Percentiles rank a stretch among this genome's conserved stretches.
phyloP scores from a whole-genome alignment of 306 rosid genomes.

The Inga oerstediana region DNA sequence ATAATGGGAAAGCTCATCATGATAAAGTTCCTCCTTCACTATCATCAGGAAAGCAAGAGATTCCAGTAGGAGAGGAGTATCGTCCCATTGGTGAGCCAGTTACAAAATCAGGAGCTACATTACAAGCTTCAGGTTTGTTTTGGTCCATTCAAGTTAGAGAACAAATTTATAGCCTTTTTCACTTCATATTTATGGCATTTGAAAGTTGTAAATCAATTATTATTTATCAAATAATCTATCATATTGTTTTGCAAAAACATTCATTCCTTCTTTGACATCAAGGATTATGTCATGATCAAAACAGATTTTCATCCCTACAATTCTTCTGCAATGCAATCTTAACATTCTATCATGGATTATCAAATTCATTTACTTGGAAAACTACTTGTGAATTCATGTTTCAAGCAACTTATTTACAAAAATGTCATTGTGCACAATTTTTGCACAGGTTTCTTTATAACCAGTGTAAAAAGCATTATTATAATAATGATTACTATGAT shows the following conservation, averaged over 20 bases:
- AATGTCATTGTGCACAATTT: no score
- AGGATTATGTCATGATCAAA: neutral
- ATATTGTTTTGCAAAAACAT: neutral
- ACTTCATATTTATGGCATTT: neutral
- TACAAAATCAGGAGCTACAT: conserved; percentile 64
- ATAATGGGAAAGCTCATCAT: conserved; percentile 25
- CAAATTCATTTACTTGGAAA: neutral
- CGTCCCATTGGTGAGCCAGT: conserved; percentile 73
- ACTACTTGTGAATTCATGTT: neutral
- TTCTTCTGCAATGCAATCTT: neutral
- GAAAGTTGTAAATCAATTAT: neutral
- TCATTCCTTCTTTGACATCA: neutral
- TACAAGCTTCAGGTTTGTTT: conserved; percentile 84
- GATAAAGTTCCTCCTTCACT: conserved; percentile 39
- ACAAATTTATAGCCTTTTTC: neutral
- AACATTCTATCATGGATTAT: neutral
- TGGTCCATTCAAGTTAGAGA: conserved; percentile 13
- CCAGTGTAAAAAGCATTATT: neutral
- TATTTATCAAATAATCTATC: neutral
- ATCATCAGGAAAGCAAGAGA: conserved; percentile 66
- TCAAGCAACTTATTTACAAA: no score
- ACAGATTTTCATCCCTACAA: neutral
- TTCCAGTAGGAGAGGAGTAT: conserved; percentile 51
- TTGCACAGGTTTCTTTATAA: no score
- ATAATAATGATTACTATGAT: neutral